phyloP scores from a whole-genome alignment of 2,329 filamentous ascomycete genomes.

The Hortaea sp. region DNA sequence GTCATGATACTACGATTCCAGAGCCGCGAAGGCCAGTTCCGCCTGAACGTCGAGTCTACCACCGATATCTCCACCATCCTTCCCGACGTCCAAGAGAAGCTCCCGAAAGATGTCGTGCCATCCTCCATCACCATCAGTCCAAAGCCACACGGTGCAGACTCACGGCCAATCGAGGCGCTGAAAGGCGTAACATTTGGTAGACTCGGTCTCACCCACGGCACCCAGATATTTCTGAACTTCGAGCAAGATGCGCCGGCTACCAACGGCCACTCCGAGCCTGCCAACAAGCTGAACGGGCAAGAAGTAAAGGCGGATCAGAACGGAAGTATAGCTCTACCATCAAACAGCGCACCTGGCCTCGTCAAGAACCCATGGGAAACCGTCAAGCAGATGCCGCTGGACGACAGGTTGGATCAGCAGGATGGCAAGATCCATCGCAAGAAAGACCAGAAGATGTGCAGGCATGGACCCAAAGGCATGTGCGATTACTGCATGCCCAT shows the following conservation, averaged over 20 bases:
- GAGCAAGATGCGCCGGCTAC: conserved; percentile 42
- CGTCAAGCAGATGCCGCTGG: conserved; percentile 76
- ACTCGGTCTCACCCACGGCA: conserved; percentile 62
- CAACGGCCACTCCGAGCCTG: conserved; percentile 37
- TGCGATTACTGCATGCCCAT: conserved; percentile 98
- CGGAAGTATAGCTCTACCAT: conserved; percentile 49
- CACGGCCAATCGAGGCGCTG: conserved; percentile 42
- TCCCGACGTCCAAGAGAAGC: conserved; percentile 46
- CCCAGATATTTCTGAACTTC: conserved; percentile 82
- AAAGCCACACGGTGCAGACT: conserved; percentile 49
- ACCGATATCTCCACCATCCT: conserved; percentile 58
- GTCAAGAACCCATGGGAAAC: conserved; percentile 91
- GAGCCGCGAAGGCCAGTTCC: conserved; percentile 85
- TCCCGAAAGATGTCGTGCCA: conserved; percentile 47
- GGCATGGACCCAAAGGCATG: conserved; percentile 94
- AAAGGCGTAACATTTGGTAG: conserved; percentile 46
- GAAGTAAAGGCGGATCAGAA: conserved; percentile 61
- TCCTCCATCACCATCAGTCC: conserved; percentile 50
- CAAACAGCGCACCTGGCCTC: conserved; percentile 46
- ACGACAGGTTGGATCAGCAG: conserved; percentile 74
- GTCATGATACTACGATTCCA: conserved; percentile 76
- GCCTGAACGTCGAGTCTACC: conserved; percentile 64
- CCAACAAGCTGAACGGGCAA: conserved; percentile 67
- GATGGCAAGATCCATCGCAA: conserved; percentile 80
- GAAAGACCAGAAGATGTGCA: conserved; percentile 76